phyloP scores from a whole-genome alignment of 768 basidiomycete genomes.

The Mrakia frigida region DNA sequence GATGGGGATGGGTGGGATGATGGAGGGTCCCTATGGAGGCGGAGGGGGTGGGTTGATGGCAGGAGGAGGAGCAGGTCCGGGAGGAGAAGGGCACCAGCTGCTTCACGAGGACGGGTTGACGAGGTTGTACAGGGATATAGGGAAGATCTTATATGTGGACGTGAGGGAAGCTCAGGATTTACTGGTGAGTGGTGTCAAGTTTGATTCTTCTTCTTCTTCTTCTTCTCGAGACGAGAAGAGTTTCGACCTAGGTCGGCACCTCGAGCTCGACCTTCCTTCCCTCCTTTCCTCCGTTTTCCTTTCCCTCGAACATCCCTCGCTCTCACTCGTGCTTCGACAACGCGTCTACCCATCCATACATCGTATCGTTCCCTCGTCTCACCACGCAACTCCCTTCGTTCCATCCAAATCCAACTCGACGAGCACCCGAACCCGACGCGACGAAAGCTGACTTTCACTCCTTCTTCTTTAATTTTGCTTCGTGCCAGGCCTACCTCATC shows the following conservation, averaged over 20 bases:
- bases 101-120: background rate
- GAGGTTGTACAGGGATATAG: background rate
- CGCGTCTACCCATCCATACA: no score
- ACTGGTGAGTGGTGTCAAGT: background rate
- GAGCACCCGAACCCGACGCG: no score
- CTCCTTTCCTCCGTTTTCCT: background rate
- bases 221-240: background rate
- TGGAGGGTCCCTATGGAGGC: background rate
- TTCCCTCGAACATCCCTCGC: background rate
- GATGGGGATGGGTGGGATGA: background rate
- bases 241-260: background rate
- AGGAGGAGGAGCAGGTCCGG: background rate
- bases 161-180: background rate
- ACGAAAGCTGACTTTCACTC: background rate
- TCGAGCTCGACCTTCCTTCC: background rate
- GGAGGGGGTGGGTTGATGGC: no score
- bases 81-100: background rate
- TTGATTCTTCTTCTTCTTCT: background rate
- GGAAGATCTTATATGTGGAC: background rate
- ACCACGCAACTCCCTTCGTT: no score
- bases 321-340: no score
- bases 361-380: no score
- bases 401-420: no score
- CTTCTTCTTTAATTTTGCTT: background rate
- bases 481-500: background rate